Evolutionary conservation across 495 filamentous ascomycete genomes (phyloP).

Genomic region (Haplographium delicatum): DNA sequence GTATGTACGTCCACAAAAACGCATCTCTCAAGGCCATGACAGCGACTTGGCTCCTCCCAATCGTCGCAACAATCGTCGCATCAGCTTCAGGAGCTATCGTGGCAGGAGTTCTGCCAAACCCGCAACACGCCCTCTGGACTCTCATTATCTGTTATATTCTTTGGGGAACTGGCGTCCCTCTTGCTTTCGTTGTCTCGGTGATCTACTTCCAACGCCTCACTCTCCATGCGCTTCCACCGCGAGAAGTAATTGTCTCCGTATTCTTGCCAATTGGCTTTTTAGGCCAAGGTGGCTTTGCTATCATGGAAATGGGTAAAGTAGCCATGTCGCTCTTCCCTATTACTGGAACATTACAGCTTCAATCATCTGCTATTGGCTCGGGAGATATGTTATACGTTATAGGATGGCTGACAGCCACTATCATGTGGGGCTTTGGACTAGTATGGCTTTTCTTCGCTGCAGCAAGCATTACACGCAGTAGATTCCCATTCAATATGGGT

Average conservation of each 20-base stretch:
- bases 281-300: constrained; percentile 52
- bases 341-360: constrained; percentile 45
- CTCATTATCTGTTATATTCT: constrained; percentile 51
- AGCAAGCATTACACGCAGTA: constrained; percentile 34
- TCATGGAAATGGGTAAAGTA: constrained; percentile 51
- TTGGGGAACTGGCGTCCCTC: constrained; percentile 53
- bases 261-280: constrained; percentile 60
- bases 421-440: constrained; percentile 57
- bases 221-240: constrained; percentile 49
- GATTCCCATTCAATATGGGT: constrained; percentile 61
- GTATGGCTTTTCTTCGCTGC: constrained; percentile 60
- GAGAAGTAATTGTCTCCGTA: constrained; percentile 54
- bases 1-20: constrained; percentile 31
- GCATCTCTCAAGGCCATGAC: constrained; percentile 43
- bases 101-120: constrained; percentile 45
- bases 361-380: constrained; percentile 23
- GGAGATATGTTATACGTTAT: constrained; percentile 50
- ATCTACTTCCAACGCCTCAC: constrained; percentile 59
- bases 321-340: constrained; percentile 44
- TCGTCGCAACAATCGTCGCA: constrained; percentile 55
- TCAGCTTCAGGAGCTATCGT: constrained; percentile 52
- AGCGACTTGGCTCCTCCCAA: constrained; percentile 55
- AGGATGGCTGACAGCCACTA: constrained; percentile 45
- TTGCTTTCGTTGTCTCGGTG: constrained; percentile 49
- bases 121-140: constrained; percentile 50